phyloP scores from a whole-genome alignment of 139 green algal genomes.

The Chlamydomonas eustigma region DNA sequence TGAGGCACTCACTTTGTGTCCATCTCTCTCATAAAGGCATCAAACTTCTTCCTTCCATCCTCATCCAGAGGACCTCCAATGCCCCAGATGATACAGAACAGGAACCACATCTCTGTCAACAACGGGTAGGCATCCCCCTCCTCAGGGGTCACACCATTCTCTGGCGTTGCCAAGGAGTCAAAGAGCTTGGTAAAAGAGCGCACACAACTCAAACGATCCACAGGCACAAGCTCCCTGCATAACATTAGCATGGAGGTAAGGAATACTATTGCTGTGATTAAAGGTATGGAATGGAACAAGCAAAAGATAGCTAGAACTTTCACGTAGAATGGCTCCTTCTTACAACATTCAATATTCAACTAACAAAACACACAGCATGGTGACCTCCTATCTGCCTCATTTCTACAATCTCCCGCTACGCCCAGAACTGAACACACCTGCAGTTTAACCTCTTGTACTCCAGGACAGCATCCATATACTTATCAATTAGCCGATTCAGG shows the following conservation, averaged over 20 bases:
- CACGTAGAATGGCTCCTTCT: too few relatives aligned
- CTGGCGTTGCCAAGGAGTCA: constrained; percentile 58
- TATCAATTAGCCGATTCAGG: constrained; percentile 59
- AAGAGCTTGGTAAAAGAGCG: constrained; percentile 66
- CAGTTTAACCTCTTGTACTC: constrained; percentile 68
- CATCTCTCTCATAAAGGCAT: constrained; percentile 54
- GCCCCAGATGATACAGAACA: constrained; percentile 81
- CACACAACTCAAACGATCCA: constrained; percentile 65
- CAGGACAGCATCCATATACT: constrained; percentile 65
- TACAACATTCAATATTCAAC: too few relatives aligned
- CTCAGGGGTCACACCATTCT: constrained; percentile 51
- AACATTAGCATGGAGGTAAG: too few relatives aligned
- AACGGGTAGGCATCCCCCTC: constrained; percentile 49
- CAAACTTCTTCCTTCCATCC: constrained; percentile 67
- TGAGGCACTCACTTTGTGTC: constrained; percentile 24
- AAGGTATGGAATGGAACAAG: too few relatives aligned
- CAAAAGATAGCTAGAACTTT: too few relatives aligned
- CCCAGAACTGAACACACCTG: constrained; percentile 13
- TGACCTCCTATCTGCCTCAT: too few relatives aligned
- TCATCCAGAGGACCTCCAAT: constrained; percentile 70
- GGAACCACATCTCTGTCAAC: constrained; percentile 72
- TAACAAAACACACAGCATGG: too few relatives aligned
- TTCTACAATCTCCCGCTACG: not conserved
- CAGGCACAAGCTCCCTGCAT: constrained; percentile 63
- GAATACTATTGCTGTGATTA: too few relatives aligned